Percentiles rank a stretch among this genome's conserved stretches.
Evolutionary conservation across 257 asterid genomes (phyloP).

Genomic region (Ehretia macrophylla): DNA sequence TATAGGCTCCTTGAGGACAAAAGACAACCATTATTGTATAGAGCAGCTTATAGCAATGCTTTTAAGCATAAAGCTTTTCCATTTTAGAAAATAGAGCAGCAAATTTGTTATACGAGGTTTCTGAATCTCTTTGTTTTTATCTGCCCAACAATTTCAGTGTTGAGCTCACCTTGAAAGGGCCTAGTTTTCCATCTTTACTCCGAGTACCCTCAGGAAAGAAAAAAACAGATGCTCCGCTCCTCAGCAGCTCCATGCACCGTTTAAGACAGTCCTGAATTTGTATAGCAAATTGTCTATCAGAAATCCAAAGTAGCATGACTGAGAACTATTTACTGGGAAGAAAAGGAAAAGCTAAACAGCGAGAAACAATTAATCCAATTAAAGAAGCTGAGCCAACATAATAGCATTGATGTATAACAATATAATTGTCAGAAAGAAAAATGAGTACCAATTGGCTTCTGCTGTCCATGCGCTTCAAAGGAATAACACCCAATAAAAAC

Average conservation of each 20-base stretch:
- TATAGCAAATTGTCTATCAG: conserved; percentile 13
- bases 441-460: conserved; percentile 76
- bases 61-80: not conserved
- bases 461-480: conserved; percentile 95
- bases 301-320: not conserved
- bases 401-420: not conserved
- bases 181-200: conserved; percentile 78
- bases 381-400: conserved; percentile 8
- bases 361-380: conserved; percentile 1
- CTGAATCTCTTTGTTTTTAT: too few relatives aligned
- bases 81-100: not conserved
- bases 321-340: conserved; percentile 1
- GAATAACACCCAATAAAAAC: conserved; percentile 84
- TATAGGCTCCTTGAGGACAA: too few relatives aligned
- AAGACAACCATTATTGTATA: too few relatives aligned
- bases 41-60: not conserved
- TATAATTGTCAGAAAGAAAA: conserved; percentile 10
- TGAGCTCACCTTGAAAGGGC: conserved; percentile 69
- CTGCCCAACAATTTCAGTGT: not conserved
- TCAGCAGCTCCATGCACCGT: conserved; percentile 72
- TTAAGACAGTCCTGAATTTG: conserved; percentile 75
- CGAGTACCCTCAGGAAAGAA: conserved; percentile 99
- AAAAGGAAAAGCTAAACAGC: not conserved
- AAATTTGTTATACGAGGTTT: not conserved
- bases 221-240: conserved; percentile 89